Evolutionary conservation across 2,329 filamentous ascomycete genomes (phyloP).

Genomic region (Daldinia sp.): DNA sequence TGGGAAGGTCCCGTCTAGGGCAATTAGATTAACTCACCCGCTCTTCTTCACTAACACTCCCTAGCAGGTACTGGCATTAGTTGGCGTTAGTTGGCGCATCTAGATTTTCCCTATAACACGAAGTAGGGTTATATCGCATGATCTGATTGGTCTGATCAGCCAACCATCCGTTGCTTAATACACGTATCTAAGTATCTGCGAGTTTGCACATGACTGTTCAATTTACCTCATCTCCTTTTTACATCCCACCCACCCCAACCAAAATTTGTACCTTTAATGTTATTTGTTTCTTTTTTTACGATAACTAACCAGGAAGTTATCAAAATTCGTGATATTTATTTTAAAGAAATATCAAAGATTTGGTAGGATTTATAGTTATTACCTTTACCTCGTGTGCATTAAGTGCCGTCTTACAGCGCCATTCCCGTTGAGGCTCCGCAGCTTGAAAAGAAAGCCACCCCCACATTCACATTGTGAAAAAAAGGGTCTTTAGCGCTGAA

Average conservation of each 20-base stretch:
- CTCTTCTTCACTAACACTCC: conserved; percentile 1
- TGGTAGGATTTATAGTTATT: conserved; percentile 5
- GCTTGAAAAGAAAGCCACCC: conserved; percentile 22
- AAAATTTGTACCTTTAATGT: neutral
- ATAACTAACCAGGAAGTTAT: neutral
- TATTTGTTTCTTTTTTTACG: neutral
- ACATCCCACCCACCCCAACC: neutral
- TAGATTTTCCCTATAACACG: conserved; percentile 7
- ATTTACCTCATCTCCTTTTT: conserved; percentile 6
- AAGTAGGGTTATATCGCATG: neutral
- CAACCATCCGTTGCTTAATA: neutral
- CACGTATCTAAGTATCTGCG: neutral
- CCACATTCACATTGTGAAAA: conserved; percentile 23
- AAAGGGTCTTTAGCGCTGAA: conserved; percentile 11
- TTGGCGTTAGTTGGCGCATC: conserved; percentile 14
- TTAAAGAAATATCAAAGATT: neutral
- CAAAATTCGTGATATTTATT: neutral
- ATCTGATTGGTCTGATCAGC: conserved; percentile 19
- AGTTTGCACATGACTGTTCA: conserved; percentile 7
- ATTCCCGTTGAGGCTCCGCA: conserved; percentile 30
- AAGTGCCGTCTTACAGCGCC: conserved; percentile 2
- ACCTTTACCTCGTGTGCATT: neutral
- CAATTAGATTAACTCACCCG: conserved; percentile 22
- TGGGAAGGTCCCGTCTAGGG: conserved; percentile 28
- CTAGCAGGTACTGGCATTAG: conserved; percentile 14